Conservation (phyloP, 2,329 filamentous ascomycete species). For the Botrytis galanthina region DNA sequence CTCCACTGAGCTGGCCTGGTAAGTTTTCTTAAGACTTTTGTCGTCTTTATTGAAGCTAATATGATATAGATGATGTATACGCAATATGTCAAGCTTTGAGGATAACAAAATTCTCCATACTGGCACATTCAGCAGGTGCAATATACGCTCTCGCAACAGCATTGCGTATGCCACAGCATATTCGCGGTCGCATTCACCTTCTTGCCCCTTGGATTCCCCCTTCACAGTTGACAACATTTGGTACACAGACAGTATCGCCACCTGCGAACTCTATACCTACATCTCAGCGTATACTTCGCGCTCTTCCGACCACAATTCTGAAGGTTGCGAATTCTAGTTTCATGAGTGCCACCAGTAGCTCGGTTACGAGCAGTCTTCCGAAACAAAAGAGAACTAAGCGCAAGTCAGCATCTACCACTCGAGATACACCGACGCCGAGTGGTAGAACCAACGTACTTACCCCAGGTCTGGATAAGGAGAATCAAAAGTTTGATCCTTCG, state of each 20-base stretch:
- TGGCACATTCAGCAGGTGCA: slow-evolving; percentile 95
- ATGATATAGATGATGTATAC: slow-evolving; percentile 68
- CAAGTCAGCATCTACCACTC: slow-evolving; percentile 46
- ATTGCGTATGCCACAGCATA: slow-evolving; percentile 91
- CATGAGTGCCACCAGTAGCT: slow-evolving; percentile 86
- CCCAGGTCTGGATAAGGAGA: slow-evolving; percentile 38
- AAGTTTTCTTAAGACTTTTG: slow-evolving; percentile 40
- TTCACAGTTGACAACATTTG: slow-evolving; percentile 81
- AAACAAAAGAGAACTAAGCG: slow-evolving; percentile 63
- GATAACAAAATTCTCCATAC: slow-evolving; percentile 92
- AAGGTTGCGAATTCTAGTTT: slow-evolving; percentile 95
- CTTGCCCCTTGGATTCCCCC: slow-evolving; percentile 97
- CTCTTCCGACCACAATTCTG: slow-evolving; percentile 83
- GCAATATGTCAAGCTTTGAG: slow-evolving; percentile 89
- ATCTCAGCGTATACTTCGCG: slow-evolving; percentile 85
- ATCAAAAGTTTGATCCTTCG: slow-evolving; percentile 34
- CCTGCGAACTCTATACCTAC: slow-evolving; percentile 86
- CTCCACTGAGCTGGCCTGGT: slow-evolving; percentile 93
- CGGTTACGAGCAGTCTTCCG: slow-evolving; percentile 74
- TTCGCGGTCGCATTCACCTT: slow-evolving; percentile 89
- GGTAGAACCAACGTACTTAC: slow-evolving; percentile 40
- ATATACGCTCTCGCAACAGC: slow-evolving; percentile 96
- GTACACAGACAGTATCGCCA: slow-evolving; percentile 68
- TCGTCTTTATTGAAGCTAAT: slow-evolving; percentile 31
- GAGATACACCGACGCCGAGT: slow-evolving; percentile 39